Evolutionary conservation across 1,139 yeast species (phyloP), one percentile per base, ranked within the genome.

Genomic region (Hanseniaspora gamundiae): DNA sequence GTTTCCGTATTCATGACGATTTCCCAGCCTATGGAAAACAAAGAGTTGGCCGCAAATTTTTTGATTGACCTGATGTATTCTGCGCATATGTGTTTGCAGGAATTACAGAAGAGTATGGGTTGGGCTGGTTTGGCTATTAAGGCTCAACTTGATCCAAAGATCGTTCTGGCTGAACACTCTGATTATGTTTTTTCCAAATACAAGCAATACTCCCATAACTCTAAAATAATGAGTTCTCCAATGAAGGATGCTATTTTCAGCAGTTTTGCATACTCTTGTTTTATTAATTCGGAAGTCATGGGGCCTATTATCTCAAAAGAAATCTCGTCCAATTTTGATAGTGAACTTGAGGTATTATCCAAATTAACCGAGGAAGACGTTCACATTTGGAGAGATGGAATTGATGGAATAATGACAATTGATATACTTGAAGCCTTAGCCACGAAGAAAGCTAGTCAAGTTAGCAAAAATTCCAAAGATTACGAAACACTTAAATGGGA

Each of bases 401-500:
- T 31, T 21, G 88, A 79, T 42, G 94, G 88, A 8, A 77, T 73
- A 46, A 62, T 85, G 44, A 94, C 83, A 1, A 65, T 79, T 19
- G 77, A 84, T 54, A 78, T 83, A 2, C 64, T 83, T 42, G 67
- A 67, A 21, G 57, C 65, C 13, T 65, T 64, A 43, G 64, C 64
- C 39, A 67, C 68, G 41, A 57, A 55, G 21, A 60, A 61, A 33
- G 60, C 60, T 11, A 67, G 68, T 41, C 47, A 44, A 33, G 17
- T 44, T 27, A 66, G 70, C 53, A 84, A 82, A 55, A 84, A 84
- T 57, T 64, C 82, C 3, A 85, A 78, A 56, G 95, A 87, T 55
- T 85, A 84, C 57, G 94, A 84, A 53, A 83, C 87, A 14, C 69
- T 75, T 49, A 79, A 84, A 56, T 91, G 98, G 97, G 98, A 91